A percentile compares a stretch with the other conserved stretches of the same genome.
Conservation (phyloP, 1,284 basidiomycete genomes). For the Stygiomarasmius scandens region DNA sequence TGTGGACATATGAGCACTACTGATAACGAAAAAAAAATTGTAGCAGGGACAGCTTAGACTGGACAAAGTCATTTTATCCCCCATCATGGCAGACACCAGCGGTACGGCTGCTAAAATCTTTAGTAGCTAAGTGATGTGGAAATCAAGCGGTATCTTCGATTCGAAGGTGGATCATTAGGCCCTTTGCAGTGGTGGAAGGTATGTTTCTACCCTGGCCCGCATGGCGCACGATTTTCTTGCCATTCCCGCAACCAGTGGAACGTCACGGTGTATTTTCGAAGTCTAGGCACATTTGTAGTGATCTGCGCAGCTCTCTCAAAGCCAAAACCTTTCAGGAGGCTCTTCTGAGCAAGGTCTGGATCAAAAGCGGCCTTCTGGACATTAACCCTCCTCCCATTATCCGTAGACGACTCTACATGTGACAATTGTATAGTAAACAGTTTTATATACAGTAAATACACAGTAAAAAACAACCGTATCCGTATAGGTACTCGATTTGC, state of each 20-base stretch:
- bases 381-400: neutral
- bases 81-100: no score
- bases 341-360: conserved; percentile 32
- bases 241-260: conserved; percentile 33
- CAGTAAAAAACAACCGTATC: conserved; percentile 21
- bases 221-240: conserved; percentile 27
- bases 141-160: no score
- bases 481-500: conserved; percentile 18
- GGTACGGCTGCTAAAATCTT: no score
- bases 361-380: conserved; percentile 23
- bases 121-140: no score
- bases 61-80: no score
- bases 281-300: conserved; percentile 31
- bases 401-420: conserved; percentile 1
- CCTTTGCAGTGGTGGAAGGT: conserved; percentile 24
- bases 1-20: no score
- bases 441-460: conserved; percentile 14
- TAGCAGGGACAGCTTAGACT: no score
- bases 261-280: conserved; percentile 34
- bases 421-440: conserved; percentile 13
- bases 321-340: conserved; percentile 28
- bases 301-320: conserved; percentile 31
- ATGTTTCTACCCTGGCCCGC: conserved; percentile 21
- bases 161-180: neutral
- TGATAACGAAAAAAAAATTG: no score